phyloP scores from a whole-genome alignment of 2,329 filamentous ascomycete species.

The Salinomyces thailandicus region DNA sequence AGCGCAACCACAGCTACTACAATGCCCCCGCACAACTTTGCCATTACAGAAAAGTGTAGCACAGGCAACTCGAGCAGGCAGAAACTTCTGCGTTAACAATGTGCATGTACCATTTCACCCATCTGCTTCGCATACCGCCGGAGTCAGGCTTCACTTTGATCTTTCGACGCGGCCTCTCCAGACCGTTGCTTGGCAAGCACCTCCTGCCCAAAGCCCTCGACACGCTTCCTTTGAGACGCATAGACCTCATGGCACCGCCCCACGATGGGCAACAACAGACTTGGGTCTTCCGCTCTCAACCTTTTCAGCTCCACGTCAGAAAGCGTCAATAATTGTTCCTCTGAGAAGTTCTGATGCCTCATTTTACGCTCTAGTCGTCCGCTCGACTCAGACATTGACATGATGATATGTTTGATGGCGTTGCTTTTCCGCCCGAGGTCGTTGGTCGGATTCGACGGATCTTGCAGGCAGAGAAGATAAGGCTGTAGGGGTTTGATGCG shows the following conservation, averaged over 20 bases:
- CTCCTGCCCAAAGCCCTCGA: conserved; percentile 19
- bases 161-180: too few species aligned
- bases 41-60: too few species aligned
- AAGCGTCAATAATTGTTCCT: neutral
- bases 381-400: conserved; percentile 27
- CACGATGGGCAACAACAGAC: conserved; percentile 15
- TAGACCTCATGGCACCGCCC: conserved; percentile 21
- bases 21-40: too few species aligned
- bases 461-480: conserved; percentile 45
- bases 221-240: conserved; percentile 11
- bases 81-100: too few species aligned
- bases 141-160: too few species aligned
- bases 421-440: conserved; percentile 44
- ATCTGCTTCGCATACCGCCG: too few species aligned
- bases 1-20: too few species aligned
- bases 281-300: neutral
- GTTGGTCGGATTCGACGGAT: conserved; percentile 48
- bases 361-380: conserved; percentile 11
- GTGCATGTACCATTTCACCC: too few species aligned
- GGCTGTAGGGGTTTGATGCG: conserved; percentile 25
- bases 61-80: too few species aligned
- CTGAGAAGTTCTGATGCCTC: neutral
- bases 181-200: too few species aligned
- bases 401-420: conserved; percentile 41
- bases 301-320: neutral